phyloP scores from a whole-genome alignment of 352 stramenopile species.

The Blastocystis hominis region DNA sequence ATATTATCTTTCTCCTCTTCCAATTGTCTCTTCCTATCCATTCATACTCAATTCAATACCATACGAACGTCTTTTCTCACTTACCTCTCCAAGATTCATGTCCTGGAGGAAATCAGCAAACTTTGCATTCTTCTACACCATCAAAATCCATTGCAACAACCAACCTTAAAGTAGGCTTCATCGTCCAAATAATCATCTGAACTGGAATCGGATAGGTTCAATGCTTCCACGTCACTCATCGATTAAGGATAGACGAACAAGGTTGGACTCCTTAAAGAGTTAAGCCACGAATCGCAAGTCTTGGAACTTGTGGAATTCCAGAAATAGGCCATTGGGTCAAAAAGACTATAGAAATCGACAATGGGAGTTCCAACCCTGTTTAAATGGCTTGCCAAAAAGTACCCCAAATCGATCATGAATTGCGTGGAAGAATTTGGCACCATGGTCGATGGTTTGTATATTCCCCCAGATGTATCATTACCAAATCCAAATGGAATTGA shows the following conservation, averaged over 20 bases:
- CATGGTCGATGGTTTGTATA: conserved; percentile 70
- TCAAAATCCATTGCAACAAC: not conserved
- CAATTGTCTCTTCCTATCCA: not conserved
- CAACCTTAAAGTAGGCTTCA: conserved; percentile 20
- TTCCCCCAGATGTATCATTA: conserved; percentile 69
- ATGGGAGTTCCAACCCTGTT: conserved; percentile 99
- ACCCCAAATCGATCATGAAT: conserved; percentile 90
- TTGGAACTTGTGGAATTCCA: not conserved
- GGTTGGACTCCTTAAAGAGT: not conserved
- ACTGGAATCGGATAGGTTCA: not conserved
- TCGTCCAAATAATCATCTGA: conserved; percentile 28
- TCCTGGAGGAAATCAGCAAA: conserved; percentile 26
- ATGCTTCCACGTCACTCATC: not conserved
- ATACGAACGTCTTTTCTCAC: not conserved
- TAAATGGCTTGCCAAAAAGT: conserved; percentile 95
- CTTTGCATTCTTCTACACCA: conserved; percentile 31
- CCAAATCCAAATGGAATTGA: conserved; percentile 84
- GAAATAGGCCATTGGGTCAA: not conserved
- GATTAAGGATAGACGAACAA: not conserved
- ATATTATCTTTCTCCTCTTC: not conserved
- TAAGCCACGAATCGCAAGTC: not conserved
- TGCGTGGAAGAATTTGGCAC: conserved; percentile 66
- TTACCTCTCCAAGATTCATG: not conserved
- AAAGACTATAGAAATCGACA: not conserved
- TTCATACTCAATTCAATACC: not conserved